These are phyloP conservation scores for Epichloe festucae DNA, from an alignment of 2,329 filamentous ascomycete genomes.

Conservation along the genomic window DNA sequence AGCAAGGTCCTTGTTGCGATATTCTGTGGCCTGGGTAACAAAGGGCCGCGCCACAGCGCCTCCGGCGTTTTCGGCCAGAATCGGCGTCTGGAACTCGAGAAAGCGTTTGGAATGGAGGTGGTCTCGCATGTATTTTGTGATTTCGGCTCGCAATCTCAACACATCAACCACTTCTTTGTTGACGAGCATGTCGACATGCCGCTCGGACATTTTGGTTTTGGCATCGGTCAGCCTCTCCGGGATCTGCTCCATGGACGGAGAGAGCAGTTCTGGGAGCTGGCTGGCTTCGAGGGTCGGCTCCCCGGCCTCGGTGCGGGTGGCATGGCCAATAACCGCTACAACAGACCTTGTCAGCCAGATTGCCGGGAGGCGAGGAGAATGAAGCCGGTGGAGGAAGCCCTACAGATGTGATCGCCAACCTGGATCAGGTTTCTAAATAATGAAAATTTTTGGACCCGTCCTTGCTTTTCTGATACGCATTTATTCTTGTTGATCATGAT, in stretches of 20 bases:
- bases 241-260: constrained; percentile 68
- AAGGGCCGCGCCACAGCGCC: constrained; percentile 84
- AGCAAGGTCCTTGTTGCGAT: constrained; percentile 56
- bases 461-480: constrained; percentile 21
- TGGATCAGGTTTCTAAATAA: constrained; percentile 53
- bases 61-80: constrained; percentile 70
- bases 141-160: constrained; percentile 58
- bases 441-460: constrained; percentile 35
- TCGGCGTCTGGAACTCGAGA: constrained; percentile 81
- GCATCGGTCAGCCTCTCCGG: constrained; percentile 57
- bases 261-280: constrained; percentile 56
- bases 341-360: constrained; percentile 13
- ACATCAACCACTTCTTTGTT: constrained; percentile 55
- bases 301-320: constrained; percentile 57
- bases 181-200: constrained; percentile 78
- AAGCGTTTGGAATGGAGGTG: constrained; percentile 63
- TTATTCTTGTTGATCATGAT: constrained; percentile 57
- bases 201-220: constrained; percentile 60
- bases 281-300: constrained; percentile 62
- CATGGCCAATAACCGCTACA: constrained; percentile 55
- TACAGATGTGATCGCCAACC: constrained; percentile 75
- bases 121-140: constrained; percentile 61
- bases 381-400: constrained; percentile 23
- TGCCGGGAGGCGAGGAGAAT: constrained; percentile 11
- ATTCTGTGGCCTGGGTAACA: constrained; percentile 63